Evolutionary conservation across 768 basidiomycete species (phyloP).

Genomic region (Tylopilus sp.): DNA sequence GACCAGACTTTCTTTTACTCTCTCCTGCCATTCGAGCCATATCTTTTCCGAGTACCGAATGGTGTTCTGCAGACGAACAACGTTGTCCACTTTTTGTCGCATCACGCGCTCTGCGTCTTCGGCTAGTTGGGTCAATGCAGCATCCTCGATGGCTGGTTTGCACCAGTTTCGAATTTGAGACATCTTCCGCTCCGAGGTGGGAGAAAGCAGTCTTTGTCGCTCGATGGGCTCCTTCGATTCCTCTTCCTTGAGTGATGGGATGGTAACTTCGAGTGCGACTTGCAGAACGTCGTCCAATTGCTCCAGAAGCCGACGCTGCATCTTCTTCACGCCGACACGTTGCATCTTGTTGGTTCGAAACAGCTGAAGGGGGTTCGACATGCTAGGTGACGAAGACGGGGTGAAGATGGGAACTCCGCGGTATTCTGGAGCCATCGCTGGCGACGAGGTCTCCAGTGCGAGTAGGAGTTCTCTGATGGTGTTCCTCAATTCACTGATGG

Average conservation of each 20-base stretch:
- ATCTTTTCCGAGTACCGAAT: slow-evolving; percentile 97
- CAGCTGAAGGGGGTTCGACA: slow-evolving; percentile 72
- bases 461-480: slow-evolving; percentile 75
- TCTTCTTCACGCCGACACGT: slow-evolving; percentile 74
- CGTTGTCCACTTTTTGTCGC: slow-evolving; percentile 91
- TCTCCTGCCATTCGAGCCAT: slow-evolving; percentile 94
- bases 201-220: slow-evolving; percentile 85
- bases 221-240: slow-evolving; percentile 90
- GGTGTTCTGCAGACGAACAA: slow-evolving; percentile 94
- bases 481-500: slow-evolving; percentile 79
- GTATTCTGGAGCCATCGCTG: slow-evolving; percentile 71
- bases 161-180: slow-evolving; percentile 82
- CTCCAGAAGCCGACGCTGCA: slow-evolving; percentile 76
- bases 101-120: slow-evolving; percentile 88
- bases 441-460: slow-evolving; percentile 73
- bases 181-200: slow-evolving; percentile 84
- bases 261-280: slow-evolving; percentile 74
- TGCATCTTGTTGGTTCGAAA: slow-evolving; percentile 79
- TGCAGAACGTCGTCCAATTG: slow-evolving; percentile 85
- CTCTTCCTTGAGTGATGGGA: slow-evolving; percentile 89
- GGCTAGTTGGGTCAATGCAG: slow-evolving; percentile 76
- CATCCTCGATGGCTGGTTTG: slow-evolving; percentile 81
- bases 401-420: slow-evolving; percentile 83
- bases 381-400: slow-evolving; percentile 66
- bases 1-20: slow-evolving; percentile 66